Conservation (phyloP, 202 grass and related monocot genomes). For the Zizania palustris region DNA sequence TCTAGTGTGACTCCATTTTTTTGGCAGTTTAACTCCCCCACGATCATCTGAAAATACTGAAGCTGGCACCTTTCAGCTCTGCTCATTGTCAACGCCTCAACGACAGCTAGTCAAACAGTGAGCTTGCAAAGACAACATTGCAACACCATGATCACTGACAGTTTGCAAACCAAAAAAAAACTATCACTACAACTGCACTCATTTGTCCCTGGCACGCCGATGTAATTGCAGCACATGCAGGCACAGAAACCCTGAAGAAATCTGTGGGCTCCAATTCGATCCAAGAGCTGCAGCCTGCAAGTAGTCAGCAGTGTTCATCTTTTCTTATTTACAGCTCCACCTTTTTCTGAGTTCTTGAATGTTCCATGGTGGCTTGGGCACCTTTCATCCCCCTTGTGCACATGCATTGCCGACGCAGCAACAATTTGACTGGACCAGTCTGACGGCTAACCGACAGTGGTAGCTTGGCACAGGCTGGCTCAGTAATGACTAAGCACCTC, state of each 20-base stretch:
- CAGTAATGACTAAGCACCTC: neutral
- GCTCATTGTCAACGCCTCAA: neutral
- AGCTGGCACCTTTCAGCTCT: neutral
- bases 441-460: neutral
- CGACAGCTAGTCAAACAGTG: neutral
- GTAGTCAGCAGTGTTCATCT: neutral
- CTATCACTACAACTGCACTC: neutral
- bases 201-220: neutral
- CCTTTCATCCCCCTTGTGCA: neutral
- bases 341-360: neutral
- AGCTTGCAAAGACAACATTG: neutral
- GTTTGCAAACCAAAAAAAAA: neutral
- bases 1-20: neutral
- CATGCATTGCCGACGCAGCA: conserved; percentile 15
- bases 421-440: conserved; percentile 22
- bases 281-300: neutral
- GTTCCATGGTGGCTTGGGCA: neutral
- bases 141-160: neutral
- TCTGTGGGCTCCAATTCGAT: neutral
- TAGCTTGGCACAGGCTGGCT: conserved; percentile 9
- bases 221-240: conserved; percentile 10
- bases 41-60: conserved; percentile 21
- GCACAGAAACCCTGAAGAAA: neutral
- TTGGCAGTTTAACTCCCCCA: neutral
- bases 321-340: neutral